A percentile compares a stretch with the other conserved stretches of the same genome.
phyloP scores from a whole-genome alignment of 2,329 filamentous ascomycete genomes.

The Paracoccidioides brasiliensis region DNA sequence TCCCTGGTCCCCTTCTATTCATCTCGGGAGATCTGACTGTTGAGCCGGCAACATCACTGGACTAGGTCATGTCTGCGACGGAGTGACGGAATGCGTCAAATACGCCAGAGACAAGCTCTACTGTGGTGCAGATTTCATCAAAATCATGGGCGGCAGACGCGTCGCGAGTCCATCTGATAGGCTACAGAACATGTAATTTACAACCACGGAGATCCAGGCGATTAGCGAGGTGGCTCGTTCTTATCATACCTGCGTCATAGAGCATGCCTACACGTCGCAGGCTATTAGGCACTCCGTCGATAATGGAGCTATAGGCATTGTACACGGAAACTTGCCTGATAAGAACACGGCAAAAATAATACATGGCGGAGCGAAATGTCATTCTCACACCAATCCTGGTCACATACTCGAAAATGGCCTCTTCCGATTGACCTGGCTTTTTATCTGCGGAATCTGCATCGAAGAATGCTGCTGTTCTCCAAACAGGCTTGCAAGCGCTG shows the following conservation, averaged over 20 bases:
- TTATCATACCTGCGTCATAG: slow-evolving; percentile 42
- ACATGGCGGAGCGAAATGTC: slow-evolving; percentile 38
- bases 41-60: slow-evolving; percentile 34
- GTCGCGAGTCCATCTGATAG: slow-evolving; percentile 44
- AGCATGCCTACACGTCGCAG: slow-evolving; percentile 44
- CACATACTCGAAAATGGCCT: slow-evolving; percentile 39
- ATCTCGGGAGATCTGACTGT: slow-evolving; percentile 38
- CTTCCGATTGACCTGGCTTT: slow-evolving; percentile 20
- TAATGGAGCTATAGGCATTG: slow-evolving; percentile 44
- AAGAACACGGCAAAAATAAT: slow-evolving; percentile 31
- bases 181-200: slow-evolving; percentile 44
- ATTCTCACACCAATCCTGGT: slow-evolving; percentile 44
- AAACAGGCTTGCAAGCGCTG: slow-evolving; percentile 35
- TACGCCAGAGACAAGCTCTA: slow-evolving; percentile 43
- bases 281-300: slow-evolving; percentile 43
- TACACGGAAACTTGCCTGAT: slow-evolving; percentile 39
- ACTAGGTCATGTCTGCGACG: slow-evolving; percentile 39
- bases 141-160: slow-evolving; percentile 48
- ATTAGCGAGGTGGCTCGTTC: slow-evolving; percentile 40
- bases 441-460: slow-evolving; percentile 17
- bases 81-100: slow-evolving; percentile 42
- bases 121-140: slow-evolving; percentile 47
- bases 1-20: slow-evolving; percentile 44
- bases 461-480: slow-evolving; percentile 42
- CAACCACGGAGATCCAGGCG: slow-evolving; percentile 42